These are phyloP conservation scores for Chrysanthemum makinoi DNA, from an alignment of 129 eudicot species.

Conservation along the genomic window DNA sequence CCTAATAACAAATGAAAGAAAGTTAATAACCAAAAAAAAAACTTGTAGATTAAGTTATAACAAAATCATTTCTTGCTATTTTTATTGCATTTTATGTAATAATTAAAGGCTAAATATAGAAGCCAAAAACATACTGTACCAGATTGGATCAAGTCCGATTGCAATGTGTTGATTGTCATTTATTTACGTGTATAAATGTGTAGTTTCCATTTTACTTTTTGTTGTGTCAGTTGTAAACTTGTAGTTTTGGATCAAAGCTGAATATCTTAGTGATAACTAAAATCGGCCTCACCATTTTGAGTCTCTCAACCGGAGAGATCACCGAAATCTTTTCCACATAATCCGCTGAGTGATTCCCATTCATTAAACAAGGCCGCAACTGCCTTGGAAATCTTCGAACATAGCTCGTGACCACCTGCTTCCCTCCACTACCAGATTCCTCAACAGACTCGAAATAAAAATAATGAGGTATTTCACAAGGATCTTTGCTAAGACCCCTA, in stretches of 20 bases:
- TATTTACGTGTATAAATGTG: too few species aligned
- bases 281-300: conserved; percentile 32
- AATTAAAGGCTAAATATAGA: too few species aligned
- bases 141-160: too few species aligned
- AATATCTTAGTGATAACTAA: background rate
- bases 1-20: conserved; percentile 30
- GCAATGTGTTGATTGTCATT: too few species aligned
- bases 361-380: conserved; percentile 37
- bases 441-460: conserved; percentile 57
- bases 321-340: conserved; percentile 36
- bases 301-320: conserved; percentile 41
- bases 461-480: conserved; percentile 69
- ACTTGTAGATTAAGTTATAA: background rate
- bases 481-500: conserved; percentile 36
- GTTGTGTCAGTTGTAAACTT: too few species aligned
- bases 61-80: background rate
- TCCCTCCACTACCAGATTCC: conserved; percentile 5
- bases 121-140: too few species aligned
- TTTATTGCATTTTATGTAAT: too few species aligned
- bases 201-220: too few species aligned
- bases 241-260: too few species aligned
- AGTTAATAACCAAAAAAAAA: background rate
- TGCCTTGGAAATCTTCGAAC: conserved; percentile 41
- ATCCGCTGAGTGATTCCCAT: conserved; percentile 42
- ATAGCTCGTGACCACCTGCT: conserved; percentile 39